These are phyloP conservation scores for Symbiodinium pilosum DNA, from an alignment of 73 alveolate species.

Conservation along the genomic window DNA sequence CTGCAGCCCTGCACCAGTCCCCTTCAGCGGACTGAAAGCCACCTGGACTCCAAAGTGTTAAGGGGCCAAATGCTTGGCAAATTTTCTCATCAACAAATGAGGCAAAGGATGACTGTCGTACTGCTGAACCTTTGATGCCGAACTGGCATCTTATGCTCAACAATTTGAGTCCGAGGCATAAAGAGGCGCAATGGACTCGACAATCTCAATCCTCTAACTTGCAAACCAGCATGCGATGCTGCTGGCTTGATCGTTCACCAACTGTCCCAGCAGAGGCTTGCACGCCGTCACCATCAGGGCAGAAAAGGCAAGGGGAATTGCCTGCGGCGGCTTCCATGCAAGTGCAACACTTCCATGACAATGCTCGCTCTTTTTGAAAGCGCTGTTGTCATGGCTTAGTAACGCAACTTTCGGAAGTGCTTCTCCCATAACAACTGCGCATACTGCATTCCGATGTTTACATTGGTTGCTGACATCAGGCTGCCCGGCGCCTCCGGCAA, in stretches of 20 bases:
- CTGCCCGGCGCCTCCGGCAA: constrained; percentile 34
- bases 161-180: neutral
- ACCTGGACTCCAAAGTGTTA: neutral
- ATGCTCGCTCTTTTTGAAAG: too few relatives aligned
- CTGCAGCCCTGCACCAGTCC: neutral
- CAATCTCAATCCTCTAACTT: neutral
- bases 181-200: neutral
- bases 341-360: too few relatives aligned
- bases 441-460: neutral
- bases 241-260: too few relatives aligned
- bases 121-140: too few relatives aligned
- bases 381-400: too few relatives aligned
- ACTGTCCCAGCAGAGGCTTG: neutral
- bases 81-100: too few relatives aligned
- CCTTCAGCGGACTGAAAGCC: neutral
- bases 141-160: neutral
- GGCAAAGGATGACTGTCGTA: too few relatives aligned
- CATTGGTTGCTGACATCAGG: too few relatives aligned
- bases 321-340: neutral
- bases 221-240: neutral
- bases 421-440: neutral
- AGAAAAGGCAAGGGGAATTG: neutral
- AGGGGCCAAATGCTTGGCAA: too few relatives aligned
- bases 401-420: too few relatives aligned
- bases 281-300: neutral